phyloP scores from a whole-genome alignment of 345 rosid species.

The Eucalyptus pumila region DNA sequence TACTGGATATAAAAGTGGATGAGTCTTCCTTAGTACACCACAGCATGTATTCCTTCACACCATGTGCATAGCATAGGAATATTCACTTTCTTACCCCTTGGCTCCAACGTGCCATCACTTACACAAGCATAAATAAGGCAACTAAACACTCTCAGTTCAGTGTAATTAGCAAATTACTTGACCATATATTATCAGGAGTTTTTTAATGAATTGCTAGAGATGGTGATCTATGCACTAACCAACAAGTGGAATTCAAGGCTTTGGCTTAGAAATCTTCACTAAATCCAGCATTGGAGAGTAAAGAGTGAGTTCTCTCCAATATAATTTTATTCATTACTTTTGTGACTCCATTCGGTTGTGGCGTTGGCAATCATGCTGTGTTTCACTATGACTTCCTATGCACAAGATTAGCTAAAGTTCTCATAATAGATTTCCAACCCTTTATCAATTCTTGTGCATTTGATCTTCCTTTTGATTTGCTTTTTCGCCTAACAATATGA shows the following conservation, averaged over 20 bases:
- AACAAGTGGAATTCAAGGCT: too few relatives aligned
- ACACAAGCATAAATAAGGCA: not conserved
- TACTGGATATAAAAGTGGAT: too few relatives aligned
- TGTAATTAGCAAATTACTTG: not conserved
- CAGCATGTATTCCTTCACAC: too few relatives aligned
- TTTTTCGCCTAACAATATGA: not conserved
- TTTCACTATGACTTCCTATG: not conserved
- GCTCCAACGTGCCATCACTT: too few relatives aligned
- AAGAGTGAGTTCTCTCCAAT: not conserved
- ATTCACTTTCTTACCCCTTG: too few relatives aligned
- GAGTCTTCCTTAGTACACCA: too few relatives aligned
- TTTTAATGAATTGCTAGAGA: too few relatives aligned
- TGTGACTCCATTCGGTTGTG: not conserved
- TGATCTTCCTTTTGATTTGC: not conserved
- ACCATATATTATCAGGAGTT: not conserved
- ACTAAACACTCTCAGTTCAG: too few relatives aligned
- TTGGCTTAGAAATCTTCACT: not conserved
- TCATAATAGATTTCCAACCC: not conserved
- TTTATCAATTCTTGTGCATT: too few relatives aligned
- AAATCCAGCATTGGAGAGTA: not conserved
- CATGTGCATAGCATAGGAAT: too few relatives aligned
- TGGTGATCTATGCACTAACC: not conserved
- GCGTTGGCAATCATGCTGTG: accelerated
- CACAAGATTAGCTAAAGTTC: not conserved
- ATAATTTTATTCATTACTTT: too few relatives aligned